Base-by-base conservation (phyloP, 2,329 filamentous ascomycete genomes). In the Dactylonectria macrodidyma region DNA sequence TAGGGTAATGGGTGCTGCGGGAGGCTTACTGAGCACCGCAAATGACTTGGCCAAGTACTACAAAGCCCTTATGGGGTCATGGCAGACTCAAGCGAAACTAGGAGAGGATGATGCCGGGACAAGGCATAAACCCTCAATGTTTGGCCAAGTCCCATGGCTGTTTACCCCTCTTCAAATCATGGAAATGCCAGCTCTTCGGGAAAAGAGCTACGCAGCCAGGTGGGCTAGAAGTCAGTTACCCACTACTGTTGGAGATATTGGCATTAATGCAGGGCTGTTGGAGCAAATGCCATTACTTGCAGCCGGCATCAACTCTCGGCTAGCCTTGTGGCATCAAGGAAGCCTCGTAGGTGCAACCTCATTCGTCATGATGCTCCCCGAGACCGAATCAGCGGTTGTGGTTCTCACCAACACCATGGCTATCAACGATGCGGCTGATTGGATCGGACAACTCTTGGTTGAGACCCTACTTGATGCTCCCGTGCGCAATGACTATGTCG, bases 361-460 rank as follows among this genome's bases (percentile, higher is more conserved):
- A 6, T 41, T 61, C 22, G 57, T 65, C 14, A 33, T 52, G 3
- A 58, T 71, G 9, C 33, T 69, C 14, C 69, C 69, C 9, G 66
- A 65, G 16, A 59, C 41, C 36, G 41, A 56, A 12, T 59, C 36
- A 1, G 65, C 59, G 12, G 54, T 68, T 10, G 36, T 66, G 6
- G 56, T 69, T 26, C 41, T 68, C 46, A 48, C 57, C 33, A 70
- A 71, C 58, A 62, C 63, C n/a, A 57, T 69, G 8, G 41, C 62
- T 19, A 46, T 67, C 19, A 65, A 52, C 33, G 69, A 69, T 52
- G 55, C 44, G 12, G 48, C 58, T 3, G 65, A 66, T 44, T 68
- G 65, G 65, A 52, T 70, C 12, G 22, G 44, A 5, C 67, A 70
- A 30, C 8, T 68, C 6, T 26, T 67, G 10, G 33, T 70, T 6